These are phyloP conservation scores for Rubia balearica DNA, from an alignment of 305 asterid genomes.

Conservation along the genomic window DNA sequence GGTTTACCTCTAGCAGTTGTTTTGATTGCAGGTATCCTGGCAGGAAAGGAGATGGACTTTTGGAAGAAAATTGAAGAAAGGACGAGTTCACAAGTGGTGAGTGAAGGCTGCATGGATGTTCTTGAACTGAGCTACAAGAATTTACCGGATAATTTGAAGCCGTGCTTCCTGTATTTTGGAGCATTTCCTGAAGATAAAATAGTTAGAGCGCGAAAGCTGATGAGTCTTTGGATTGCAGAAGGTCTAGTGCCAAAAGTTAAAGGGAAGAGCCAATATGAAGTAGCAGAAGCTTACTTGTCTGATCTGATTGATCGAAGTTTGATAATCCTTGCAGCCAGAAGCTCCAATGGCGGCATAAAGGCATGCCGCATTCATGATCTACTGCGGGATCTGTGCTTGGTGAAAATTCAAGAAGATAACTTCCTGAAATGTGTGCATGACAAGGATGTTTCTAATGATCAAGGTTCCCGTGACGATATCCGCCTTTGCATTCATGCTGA, in stretches of 20 bases:
- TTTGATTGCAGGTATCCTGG: conserved; percentile 12
- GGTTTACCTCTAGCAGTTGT: conserved; percentile 14
- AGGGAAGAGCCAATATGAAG: conserved; percentile 1
- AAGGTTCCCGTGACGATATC: background rate
- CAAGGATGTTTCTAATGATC: background rate
- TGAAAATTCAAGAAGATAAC: conserved; percentile 12
- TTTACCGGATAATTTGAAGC: conserved; percentile 8
- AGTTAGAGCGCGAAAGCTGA: background rate
- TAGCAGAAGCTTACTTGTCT: conserved; percentile 11
- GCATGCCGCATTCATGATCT: conserved; percentile 13
- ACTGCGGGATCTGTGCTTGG: conserved; percentile 12
- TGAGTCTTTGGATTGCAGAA: conserved; percentile 19
- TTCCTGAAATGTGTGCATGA: background rate
- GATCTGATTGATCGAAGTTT: conserved; percentile 12
- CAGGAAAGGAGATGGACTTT: background rate
- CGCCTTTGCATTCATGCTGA: conserved; percentile 10
- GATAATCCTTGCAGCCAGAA: background rate
- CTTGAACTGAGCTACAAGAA: conserved; percentile 18
- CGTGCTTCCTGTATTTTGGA: conserved; percentile 15
- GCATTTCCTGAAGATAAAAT: conserved; percentile 7
- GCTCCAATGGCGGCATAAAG: conserved; percentile 5
- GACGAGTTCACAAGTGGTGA: background rate
- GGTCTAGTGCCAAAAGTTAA: conserved; percentile 7
- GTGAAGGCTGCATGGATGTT: conserved; percentile 2
- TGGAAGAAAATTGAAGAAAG: conserved; percentile 11